phyloP scores from a whole-genome alignment of 345 rosid genomes.

The Dimocarpus longan region DNA sequence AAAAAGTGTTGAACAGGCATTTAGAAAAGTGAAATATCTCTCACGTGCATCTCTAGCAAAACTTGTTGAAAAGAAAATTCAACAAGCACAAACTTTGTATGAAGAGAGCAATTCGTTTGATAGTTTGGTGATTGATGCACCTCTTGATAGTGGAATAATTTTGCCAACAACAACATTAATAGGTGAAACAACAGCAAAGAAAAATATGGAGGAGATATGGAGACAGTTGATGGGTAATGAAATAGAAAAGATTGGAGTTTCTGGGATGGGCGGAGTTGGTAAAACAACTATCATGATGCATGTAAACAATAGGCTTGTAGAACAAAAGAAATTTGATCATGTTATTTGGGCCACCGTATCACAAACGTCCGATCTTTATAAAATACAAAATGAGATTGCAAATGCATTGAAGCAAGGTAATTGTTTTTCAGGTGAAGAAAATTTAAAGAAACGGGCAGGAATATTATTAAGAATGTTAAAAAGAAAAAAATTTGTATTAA shows the following conservation, averaged over 20 bases:
- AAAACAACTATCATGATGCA: background rate
- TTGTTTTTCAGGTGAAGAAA: accelerated
- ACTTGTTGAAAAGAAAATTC: background rate
- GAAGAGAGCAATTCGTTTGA: background rate
- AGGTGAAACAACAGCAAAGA: background rate
- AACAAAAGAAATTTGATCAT: background rate
- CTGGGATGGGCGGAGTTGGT: background rate
- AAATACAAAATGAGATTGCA: background rate
- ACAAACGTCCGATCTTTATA: background rate
- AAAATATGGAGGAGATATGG: background rate
- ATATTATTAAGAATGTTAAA: background rate
- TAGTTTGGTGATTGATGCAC: background rate
- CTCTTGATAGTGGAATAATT: background rate
- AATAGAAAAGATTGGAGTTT: background rate
- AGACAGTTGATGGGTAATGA: background rate
- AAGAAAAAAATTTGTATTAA: background rate
- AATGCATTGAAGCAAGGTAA: background rate
- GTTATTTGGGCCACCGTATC: background rate
- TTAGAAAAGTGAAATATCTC: background rate
- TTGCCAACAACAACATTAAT: background rate
- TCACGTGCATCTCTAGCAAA: background rate
- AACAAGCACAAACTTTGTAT: background rate
- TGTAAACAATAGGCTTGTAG: background rate
- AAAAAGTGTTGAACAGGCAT: background rate
- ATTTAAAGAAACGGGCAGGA: background rate